Base-by-base conservation (phyloP, 805 yeast genomes). In the Teunomyces aglyptinius region DNA sequence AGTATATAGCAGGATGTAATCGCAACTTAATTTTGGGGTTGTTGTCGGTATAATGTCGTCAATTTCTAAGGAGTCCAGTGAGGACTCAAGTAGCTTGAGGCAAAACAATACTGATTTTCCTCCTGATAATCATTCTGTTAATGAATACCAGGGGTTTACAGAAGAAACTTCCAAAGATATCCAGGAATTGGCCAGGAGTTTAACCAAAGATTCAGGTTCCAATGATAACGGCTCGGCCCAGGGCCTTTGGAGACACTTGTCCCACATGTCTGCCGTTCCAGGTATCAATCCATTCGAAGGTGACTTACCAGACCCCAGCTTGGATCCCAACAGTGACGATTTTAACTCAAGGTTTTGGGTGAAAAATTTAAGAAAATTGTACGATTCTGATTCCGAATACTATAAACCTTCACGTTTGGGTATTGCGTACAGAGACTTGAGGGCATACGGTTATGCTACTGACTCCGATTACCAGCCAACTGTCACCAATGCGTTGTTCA, bases 391-490 rank as follows among this genome's bases (percentile, higher is more conserved):
- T 54, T 79, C 80, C 0, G 87, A 83, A 19, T 80, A 80, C 64
- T 84, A 79, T 59, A 81, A 78, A 57, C 86, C 84, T 16, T 70
- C 82, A 26, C 68, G 77, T 13, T 65, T 85, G 52, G 86, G 87
- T 18, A 63, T 85, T 49, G 79, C 80, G 6, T 83, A 80, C 71
- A 73, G 75, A 48, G 64, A 82, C 56, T 66, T 84, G 56, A 60
- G 84, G 48, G 86, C 85, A 3, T 76, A 64, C 51, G 90, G 89
- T 61, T 72, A 80, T 44, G 85, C 89, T 3, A 72, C 82, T 3
- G 89, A 82, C 61, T 76, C 85, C 8, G 86, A 84, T 57, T 84
- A 79, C 61, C 88, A 82, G 61, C 70, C 81, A 3, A 83, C 84
- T 3, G 78, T 81, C 3, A 56, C 72, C 20, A 83, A 80, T 53